Evolutionary conservation across 768 basidiomycete genomes (phyloP), one percentile per base, ranked within the genome.

Genomic region (Boletus fagicola): DNA sequence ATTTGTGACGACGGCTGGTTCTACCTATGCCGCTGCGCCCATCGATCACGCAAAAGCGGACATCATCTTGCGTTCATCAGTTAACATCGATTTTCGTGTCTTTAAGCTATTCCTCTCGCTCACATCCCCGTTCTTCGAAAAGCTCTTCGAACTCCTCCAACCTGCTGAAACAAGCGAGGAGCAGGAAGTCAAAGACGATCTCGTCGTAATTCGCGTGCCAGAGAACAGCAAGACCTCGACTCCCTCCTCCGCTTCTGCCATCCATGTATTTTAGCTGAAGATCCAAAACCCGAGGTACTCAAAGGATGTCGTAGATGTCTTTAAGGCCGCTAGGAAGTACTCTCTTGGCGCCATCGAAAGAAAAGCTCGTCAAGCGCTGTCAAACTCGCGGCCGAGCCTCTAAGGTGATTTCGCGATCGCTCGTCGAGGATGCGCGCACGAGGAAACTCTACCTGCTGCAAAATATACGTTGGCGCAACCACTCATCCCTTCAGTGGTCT

Each of bases 391-490:
- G 55, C 24, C 1, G 65, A 68, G 7, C 58, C 74, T 5, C 24
- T 77, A 1, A 61, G 66, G 4, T 66, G 68, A n/a, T 7, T 77
- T 73, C 51, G 73, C 68, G 5, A 64, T 76, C 13, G 70, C 74
- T 5, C 62, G 60, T 20, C 66, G 60, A 10, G 70, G 66, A 38
- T 43, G 50, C 5, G 45, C 69, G n/a, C 57, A 48, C 26, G 54
- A 63, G 7, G 65, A 71, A 42, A 67, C 67, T 0, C 26, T 59
- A 15, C 58, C 66, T 2, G 73, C 76, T 38, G 71, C 72, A n/a
- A 65, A 58, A 26, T 58, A 62, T 35, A 69, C 72, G 0, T 58
- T 76, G 44, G 28, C 57, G 3, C 53, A 64, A 22, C 65, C 73
- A 0, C 56, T 71, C 42, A 50, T 64, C 12, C 63, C 66, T 0